Conservation (phyloP, 1,284 basidiomycete species). For the Sutorius eximius region DNA sequence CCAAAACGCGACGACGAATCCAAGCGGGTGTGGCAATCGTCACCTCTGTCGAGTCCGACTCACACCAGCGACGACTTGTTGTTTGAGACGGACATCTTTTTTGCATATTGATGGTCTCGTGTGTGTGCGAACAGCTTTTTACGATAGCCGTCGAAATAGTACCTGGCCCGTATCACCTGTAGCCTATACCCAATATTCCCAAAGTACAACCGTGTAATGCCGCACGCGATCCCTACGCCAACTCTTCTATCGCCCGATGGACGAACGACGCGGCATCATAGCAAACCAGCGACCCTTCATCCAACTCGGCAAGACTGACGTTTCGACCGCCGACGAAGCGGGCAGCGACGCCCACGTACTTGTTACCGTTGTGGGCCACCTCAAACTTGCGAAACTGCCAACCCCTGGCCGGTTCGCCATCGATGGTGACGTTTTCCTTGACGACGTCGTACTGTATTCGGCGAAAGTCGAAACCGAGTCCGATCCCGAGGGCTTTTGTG, state of each 20-base stretch:
- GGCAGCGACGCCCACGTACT: slow-evolving; percentile 66
- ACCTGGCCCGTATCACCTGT: not conserved
- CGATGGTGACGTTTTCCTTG: slow-evolving; percentile 52
- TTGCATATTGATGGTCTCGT: slow-evolving; percentile 36
- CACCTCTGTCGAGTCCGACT: slow-evolving; percentile 40
- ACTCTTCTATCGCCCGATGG: slow-evolving; percentile 43
- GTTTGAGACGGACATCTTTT: slow-evolving; percentile 41
- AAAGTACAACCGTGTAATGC: slow-evolving; percentile 13
- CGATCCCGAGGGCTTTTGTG: slow-evolving; percentile 78
- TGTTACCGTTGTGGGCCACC: slow-evolving; percentile 43
- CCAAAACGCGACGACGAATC: slow-evolving; percentile 37
- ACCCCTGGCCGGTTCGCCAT: slow-evolving; percentile 53
- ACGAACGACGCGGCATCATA: slow-evolving; percentile 50
- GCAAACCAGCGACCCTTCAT: slow-evolving; percentile 42
- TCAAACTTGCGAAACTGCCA: slow-evolving; percentile 69
- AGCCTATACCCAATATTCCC: slow-evolving; percentile 18
- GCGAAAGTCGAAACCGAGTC: slow-evolving; percentile 77
- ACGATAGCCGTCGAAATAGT: not conserved
- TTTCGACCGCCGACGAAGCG: slow-evolving; percentile 46
- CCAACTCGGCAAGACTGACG: slow-evolving; percentile 26
- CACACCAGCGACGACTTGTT: slow-evolving; percentile 31
- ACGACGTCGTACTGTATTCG: slow-evolving; percentile 67
- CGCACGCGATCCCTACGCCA: slow-evolving; percentile 28
- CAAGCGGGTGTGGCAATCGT: slow-evolving; percentile 52
- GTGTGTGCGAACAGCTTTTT: slow-evolving; percentile 7